Percentiles rank a stretch among this genome's conserved stretches.
phyloP scores from a whole-genome alignment of 192 early-diverging fungal genomes.

The Coemansia javaensis region DNA sequence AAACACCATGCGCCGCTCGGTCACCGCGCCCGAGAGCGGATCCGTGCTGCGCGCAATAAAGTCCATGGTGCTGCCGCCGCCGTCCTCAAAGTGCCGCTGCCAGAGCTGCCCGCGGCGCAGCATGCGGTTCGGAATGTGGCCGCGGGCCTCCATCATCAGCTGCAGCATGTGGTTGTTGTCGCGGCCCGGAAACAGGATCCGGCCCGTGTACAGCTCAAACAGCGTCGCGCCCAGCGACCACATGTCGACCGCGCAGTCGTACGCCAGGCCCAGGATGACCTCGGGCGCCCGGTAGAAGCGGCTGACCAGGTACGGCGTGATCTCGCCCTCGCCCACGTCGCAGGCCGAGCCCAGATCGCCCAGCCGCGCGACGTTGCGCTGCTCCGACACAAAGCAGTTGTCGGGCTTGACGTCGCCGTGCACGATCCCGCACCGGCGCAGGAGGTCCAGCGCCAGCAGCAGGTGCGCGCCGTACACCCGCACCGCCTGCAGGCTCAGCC shows the following conservation, averaged over 20 bases:
- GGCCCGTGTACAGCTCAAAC: slow-evolving; percentile 93
- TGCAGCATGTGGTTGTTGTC: slow-evolving; percentile 96
- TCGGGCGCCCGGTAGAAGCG: slow-evolving; percentile 97
- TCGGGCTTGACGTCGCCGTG: slow-evolving; percentile 99
- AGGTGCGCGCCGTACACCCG: slow-evolving; percentile 87
- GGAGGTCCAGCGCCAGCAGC: slow-evolving; percentile 74
- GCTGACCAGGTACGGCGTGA: slow-evolving; percentile 93
- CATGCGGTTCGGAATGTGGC: slow-evolving; percentile 79
- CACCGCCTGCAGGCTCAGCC: slow-evolving; percentile 90
- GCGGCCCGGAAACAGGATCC: slow-evolving; percentile 89
- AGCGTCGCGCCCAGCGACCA: slow-evolving; percentile 95
- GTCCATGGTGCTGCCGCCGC: slow-evolving; percentile 42
- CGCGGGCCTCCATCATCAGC: slow-evolving; percentile 90
- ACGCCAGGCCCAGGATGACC: slow-evolving; percentile 86
- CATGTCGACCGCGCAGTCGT: slow-evolving; percentile 85
- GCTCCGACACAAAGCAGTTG: slow-evolving; percentile 87
- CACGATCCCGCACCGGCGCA: slow-evolving; percentile 76
- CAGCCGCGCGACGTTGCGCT: slow-evolving; percentile 76
- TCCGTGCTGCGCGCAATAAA: slow-evolving; percentile 41
- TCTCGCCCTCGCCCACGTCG: slow-evolving; percentile 81
- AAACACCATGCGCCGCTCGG: slow-evolving; percentile 62
- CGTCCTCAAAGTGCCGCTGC: slow-evolving; percentile 83
- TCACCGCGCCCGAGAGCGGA: slow-evolving; percentile 62
- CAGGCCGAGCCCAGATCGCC: slow-evolving; percentile 93
- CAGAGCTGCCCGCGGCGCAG: slow-evolving; percentile 79